Conservation (phyloP, 805 yeast species). For the Torulaspora delbrueckii region DNA sequence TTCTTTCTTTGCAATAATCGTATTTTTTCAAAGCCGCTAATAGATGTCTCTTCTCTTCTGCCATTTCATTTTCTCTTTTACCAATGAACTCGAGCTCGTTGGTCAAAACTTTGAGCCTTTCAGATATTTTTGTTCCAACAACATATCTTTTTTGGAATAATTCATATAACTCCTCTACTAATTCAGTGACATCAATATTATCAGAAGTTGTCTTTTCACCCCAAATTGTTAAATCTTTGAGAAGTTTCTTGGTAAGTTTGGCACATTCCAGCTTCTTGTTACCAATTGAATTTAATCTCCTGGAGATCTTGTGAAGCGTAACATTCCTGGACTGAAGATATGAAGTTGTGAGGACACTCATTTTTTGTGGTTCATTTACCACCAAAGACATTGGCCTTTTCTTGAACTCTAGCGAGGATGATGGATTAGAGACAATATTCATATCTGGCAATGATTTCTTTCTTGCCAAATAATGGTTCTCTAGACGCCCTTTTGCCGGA, state of each 20-base stretch:
- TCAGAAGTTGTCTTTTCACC: constrained; percentile 15
- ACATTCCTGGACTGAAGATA: constrained; percentile 8
- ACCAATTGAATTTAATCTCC: constrained; percentile 17
- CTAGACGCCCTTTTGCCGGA: constrained; percentile 7
- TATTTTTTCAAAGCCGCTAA: constrained; percentile 19
- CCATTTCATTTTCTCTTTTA: constrained; percentile 25
- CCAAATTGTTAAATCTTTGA: constrained; percentile 21
- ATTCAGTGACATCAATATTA: constrained; percentile 10
- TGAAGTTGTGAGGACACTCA: constrained; percentile 8
- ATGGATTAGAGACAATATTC: neutral
- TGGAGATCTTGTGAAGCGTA: constrained; percentile 18
- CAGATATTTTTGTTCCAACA: constrained; percentile 22
- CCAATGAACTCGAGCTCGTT: constrained; percentile 24
- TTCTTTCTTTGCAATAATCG: constrained; percentile 17
- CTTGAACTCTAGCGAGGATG: neutral
- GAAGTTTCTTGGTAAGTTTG: constrained; percentile 19
- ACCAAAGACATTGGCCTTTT: constrained; percentile 7
- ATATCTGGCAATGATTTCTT: neutral
- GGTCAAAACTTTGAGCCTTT: constrained; percentile 15
- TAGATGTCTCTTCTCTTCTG: constrained; percentile 19
- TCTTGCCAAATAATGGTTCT: neutral
- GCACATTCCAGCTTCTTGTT: constrained; percentile 19
- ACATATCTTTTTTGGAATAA: constrained; percentile 24
- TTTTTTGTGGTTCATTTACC: constrained; percentile 5
- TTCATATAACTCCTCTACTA: constrained; percentile 22